Evolutionary conservation across 108 stramenopile genomes (phyloP).

Genomic region (Aurantiochytrium sp.): DNA sequence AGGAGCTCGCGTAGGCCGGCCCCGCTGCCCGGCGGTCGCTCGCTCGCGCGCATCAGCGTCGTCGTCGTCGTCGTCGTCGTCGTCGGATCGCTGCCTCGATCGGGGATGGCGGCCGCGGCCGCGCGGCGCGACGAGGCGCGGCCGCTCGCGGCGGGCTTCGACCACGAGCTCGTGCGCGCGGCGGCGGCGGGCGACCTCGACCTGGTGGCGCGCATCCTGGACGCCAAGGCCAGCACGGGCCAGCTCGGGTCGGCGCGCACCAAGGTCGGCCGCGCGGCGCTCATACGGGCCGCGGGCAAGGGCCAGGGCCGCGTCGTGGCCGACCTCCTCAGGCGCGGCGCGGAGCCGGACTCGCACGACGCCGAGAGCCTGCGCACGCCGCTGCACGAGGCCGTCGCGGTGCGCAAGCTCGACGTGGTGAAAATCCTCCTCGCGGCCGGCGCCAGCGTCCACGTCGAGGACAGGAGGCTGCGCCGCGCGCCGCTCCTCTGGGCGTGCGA

Average conservation of each 20-base stretch:
- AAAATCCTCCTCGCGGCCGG: background rate
- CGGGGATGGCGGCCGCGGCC: background rate
- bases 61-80: no score
- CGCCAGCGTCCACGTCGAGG: background rate
- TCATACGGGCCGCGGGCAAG: background rate
- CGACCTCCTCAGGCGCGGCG: background rate
- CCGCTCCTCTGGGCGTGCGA: background rate
- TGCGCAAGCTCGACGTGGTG: background rate
- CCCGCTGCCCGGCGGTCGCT: no score
- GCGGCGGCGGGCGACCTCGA: background rate
- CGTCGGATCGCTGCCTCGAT: no score
- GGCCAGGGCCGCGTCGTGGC: background rate
- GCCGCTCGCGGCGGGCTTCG: background rate
- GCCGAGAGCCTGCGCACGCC: background rate
- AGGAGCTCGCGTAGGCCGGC: no score
- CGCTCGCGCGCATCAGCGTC: no score
- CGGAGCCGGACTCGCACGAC: background rate
- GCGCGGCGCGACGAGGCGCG: background rate
- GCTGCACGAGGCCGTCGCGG: background rate
- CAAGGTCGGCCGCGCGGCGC: background rate
- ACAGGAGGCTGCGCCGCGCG: background rate
- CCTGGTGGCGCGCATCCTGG: background rate
- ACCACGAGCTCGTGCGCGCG: background rate
- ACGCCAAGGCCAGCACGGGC: conserved; percentile 15
- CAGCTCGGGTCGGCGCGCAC: background rate